Percentiles rank a stretch among this genome's conserved stretches.
phyloP scores from a whole-genome alignment of 1,284 basidiomycete species.

The Bjerkandera adusta region DNA sequence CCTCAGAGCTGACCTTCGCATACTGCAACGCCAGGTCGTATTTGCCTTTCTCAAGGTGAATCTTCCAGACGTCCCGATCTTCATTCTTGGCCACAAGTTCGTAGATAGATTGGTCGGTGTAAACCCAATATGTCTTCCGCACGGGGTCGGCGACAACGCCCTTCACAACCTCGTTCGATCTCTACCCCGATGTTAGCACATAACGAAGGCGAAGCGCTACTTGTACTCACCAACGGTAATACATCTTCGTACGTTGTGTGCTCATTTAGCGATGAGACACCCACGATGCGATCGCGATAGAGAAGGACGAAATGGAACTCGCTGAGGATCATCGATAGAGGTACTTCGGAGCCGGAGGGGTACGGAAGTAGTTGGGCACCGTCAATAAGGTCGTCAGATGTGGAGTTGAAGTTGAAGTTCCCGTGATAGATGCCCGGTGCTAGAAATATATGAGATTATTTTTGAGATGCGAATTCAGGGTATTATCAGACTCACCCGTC shows the following conservation, averaged over 20 bases:
- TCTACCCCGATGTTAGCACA: slow-evolving; percentile 41
- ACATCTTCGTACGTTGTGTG: slow-evolving; percentile 82
- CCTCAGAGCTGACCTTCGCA: slow-evolving; percentile 61
- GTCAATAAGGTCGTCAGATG: slow-evolving; percentile 77
- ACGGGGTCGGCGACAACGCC: slow-evolving; percentile 83
- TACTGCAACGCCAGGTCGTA: slow-evolving; percentile 80
- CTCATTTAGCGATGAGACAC: slow-evolving; percentile 81
- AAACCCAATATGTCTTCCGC: slow-evolving; percentile 93
- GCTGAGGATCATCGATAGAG: slow-evolving; percentile 80
- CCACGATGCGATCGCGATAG: slow-evolving; percentile 79
- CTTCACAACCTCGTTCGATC: slow-evolving; percentile 67
- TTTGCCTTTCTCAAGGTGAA: slow-evolving; percentile 79
- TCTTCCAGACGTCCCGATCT: slow-evolving; percentile 92
- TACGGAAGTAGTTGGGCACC: slow-evolving; percentile 71
- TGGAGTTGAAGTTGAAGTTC: slow-evolving; percentile 62
- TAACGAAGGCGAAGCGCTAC: neutral
- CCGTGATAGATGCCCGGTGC: slow-evolving; percentile 88
- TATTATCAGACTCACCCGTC: slow-evolving; percentile 55
- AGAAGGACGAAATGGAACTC: slow-evolving; percentile 93
- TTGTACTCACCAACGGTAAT: slow-evolving; percentile 71
- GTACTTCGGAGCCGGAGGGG: slow-evolving; percentile 45
- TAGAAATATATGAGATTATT: slow-evolving; percentile 33
- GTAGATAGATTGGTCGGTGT: slow-evolving; percentile 87
- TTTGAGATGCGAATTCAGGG: slow-evolving; percentile 17
- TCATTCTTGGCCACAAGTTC: slow-evolving; percentile 89